phyloP scores from a whole-genome alignment of 176 grass and related monocot genomes.

The bread wheat (Triticum aestivum) region IWGSC_CS_RefSeq_v2.1 NC_057803.1:563159222-563159721 shows the following conservation, averaged over 20 bases:
- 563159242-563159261: constrained; percentile 35
- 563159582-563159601: constrained; percentile 43
- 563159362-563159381: background rate
- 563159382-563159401: too few species aligned
- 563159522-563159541: background rate
- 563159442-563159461: too few species aligned
- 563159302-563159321: constrained; percentile 41
- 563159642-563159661: constrained; percentile 99
- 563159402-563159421: background rate
- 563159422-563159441: background rate
- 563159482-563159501: background rate
- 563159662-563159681: constrained; percentile 92
- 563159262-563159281: constrained; percentile 32
- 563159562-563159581: too few species aligned
- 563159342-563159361: constrained; percentile 6
- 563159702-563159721: constrained; percentile 99
- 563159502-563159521: background rate
- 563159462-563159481: background rate
- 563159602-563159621: constrained; percentile 98
- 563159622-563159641: constrained; percentile 99
- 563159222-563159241: constrained; percentile 46
- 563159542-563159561: too few species aligned
- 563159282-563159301: constrained; percentile 51
- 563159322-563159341: constrained; percentile 41
- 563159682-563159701: constrained; percentile 94